Evolutionary conservation across 768 basidiomycete genomes (phyloP), one percentile per base, ranked within the genome.

Genomic region (Pleurotus salmoneostramineus): DNA sequence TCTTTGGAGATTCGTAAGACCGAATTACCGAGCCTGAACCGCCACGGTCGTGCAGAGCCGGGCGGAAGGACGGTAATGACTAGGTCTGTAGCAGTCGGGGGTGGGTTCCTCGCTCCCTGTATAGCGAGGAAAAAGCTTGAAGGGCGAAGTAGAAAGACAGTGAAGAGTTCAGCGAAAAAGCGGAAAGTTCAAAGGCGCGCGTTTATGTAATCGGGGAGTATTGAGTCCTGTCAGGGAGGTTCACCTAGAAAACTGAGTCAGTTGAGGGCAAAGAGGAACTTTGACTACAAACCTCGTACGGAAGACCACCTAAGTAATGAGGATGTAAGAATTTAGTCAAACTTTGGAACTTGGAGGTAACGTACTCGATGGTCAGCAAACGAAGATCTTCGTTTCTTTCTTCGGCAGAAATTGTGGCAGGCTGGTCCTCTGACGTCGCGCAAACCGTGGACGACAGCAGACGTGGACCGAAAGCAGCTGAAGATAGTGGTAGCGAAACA

Each of bases 301-400:
- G 85, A 86, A 71, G 85, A 83, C 88, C 87, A 89, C 88, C 89
- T 91, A 43, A 45, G 52, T 7, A 27, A 43, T 31, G 27, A 42
- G 40, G n/a, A 50, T 67, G 60, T 65, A 57, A 33, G 64, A 59
- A 57, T 34, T 33, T 54, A 63, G 57, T 58, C 11, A 50, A 58
- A 58, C 60, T 57, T 61, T 57, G 27, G 70, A 15, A 50, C 21
- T 14, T 17, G 21, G n/a, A 12, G 54, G 45, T 54, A 14, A 70
- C 88, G 64, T 61, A 91, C 89, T 82, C 83, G 70, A 85, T 83
- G 85, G 86, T 85, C 87, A 89, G 72, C 71, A 89, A 79, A 80
- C 89, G 88, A 71, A 91, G 85, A 78, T 91, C 88, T 72, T 74
- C 80, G 75, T 89, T 89, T 77, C 84, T 83, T 79, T 77, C 75